These are phyloP conservation scores for Ambrosia hybrid DNA, from an alignment of 140 eudicot species.

Conservation along the genomic window DNA sequence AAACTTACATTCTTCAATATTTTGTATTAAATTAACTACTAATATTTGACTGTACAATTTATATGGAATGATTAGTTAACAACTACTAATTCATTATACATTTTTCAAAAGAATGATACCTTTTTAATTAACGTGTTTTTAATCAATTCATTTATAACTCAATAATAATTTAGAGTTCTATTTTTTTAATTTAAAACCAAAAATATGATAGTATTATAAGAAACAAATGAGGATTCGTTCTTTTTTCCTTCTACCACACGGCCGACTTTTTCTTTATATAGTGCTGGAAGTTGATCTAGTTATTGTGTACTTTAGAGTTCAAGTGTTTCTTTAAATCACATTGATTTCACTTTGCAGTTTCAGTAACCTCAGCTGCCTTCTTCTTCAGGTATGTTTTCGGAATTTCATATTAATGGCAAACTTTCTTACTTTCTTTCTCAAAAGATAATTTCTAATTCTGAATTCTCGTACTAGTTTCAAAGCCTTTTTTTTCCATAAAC, in stretches of 20 bases:
- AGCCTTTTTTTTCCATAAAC: background rate
- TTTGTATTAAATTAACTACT: too few relatives aligned
- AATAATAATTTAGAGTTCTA: too few relatives aligned
- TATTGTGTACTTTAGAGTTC: background rate
- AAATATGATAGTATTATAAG: too few relatives aligned
- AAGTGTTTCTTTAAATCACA: background rate
- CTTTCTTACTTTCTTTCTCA: background rate
- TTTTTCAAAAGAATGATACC: too few relatives aligned
- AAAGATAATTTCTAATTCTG: background rate
- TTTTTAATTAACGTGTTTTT: too few relatives aligned
- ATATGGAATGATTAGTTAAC: too few relatives aligned
- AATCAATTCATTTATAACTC: too few relatives aligned
- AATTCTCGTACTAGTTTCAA: background rate
- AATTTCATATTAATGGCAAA: background rate
- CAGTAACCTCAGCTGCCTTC: constrained; percentile 10
- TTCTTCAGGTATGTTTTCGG: constrained; percentile 9
- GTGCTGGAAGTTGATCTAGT: constrained; percentile 6
- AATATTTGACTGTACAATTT: too few relatives aligned
- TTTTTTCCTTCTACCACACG: background rate
- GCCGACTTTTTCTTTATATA: constrained; percentile 15
- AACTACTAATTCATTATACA: too few relatives aligned
- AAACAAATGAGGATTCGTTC: too few relatives aligned
- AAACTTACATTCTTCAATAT: too few relatives aligned
- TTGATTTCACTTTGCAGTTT: background rate
- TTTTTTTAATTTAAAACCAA: too few relatives aligned